Percentiles rank a stretch among this genome's conserved stretches.
Conservation (phyloP, 352 stramenopile genomes). For the Blastocystis sp. region DNA sequence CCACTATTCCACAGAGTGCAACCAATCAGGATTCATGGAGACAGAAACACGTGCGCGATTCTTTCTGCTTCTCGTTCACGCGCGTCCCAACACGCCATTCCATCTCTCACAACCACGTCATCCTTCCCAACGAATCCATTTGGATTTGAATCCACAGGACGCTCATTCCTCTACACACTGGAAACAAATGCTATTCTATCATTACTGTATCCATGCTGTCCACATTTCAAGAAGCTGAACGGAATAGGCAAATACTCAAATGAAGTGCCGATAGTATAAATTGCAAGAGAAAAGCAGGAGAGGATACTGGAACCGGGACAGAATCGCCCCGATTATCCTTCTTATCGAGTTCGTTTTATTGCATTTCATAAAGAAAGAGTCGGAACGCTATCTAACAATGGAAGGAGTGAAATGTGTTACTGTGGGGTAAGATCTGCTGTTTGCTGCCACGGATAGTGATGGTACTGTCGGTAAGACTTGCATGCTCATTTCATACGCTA, state of each 20-base stretch:
- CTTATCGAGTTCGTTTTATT: constrained; percentile 10
- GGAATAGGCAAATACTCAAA: not conserved
- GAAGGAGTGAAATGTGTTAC: constrained; percentile 70
- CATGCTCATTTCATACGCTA: constrained; percentile 92
- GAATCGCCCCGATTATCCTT: not conserved
- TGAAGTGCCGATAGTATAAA: not conserved
- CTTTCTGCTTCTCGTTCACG: too few relatives aligned
- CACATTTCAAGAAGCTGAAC: too few relatives aligned
- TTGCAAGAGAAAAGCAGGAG: not conserved
- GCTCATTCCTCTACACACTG: too few relatives aligned
- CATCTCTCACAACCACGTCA: too few relatives aligned
- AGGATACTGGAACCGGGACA: not conserved
- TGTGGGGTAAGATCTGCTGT: constrained; percentile 58
- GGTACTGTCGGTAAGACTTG: constrained; percentile 91
- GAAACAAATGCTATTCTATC: too few relatives aligned
- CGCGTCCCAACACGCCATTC: too few relatives aligned
- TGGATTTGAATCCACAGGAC: too few relatives aligned
- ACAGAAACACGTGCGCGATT: too few relatives aligned
- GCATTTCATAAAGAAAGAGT: not conserved
- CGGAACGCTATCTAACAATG: not conserved
- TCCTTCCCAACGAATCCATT: too few relatives aligned
- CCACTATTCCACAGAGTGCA: too few relatives aligned
- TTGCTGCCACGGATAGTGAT: constrained; percentile 77
- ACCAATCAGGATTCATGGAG: too few relatives aligned
- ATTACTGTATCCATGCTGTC: too few relatives aligned